These are phyloP conservation scores for Colletotrichum musae DNA, from an alignment of 2,329 filamentous ascomycete genomes.

Conservation along the genomic window DNA sequence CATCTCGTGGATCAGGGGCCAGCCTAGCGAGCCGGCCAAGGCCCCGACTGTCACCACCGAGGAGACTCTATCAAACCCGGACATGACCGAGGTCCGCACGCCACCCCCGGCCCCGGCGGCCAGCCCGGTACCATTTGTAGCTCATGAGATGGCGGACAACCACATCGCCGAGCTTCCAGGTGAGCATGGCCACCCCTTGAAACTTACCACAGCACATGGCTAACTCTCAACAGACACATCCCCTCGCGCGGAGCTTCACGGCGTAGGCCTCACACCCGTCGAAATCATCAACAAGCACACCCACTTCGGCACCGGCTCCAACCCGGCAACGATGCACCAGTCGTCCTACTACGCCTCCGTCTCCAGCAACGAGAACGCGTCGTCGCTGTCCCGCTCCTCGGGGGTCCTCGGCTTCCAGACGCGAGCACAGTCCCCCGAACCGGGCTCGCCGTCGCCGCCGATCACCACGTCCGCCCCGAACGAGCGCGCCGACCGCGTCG, in stretches of 20 bases:
- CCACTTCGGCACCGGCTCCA: constrained; percentile 45
- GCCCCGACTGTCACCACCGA: constrained; percentile 61
- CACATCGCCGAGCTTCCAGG: constrained; percentile 64
- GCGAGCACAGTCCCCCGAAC: constrained; percentile 37
- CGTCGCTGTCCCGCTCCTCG: constrained; percentile 40
- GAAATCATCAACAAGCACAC: constrained; percentile 57
- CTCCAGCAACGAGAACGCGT: constrained; percentile 41
- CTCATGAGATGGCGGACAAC: constrained; percentile 59
- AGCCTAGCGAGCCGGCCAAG: constrained; percentile 57
- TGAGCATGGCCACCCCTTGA: constrained; percentile 46
- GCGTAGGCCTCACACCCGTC: constrained; percentile 56
- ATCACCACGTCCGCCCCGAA: constrained; percentile 21
- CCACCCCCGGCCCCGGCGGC: constrained; percentile 36
- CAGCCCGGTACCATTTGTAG: constrained; percentile 33
- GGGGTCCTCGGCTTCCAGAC: constrained; percentile 33
- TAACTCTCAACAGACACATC: constrained; percentile 56
- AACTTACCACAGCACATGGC: rapidly evolving
- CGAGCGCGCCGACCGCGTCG: constrained; percentile 48
- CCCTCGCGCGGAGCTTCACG: constrained; percentile 60
- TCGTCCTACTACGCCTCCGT: constrained; percentile 47
- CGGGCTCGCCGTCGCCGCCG: constrained; percentile 16
- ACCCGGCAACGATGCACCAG: constrained; percentile 47
- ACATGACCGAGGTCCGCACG: constrained; percentile 54
- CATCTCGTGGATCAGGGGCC: constrained; percentile 66
- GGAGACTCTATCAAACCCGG: constrained; percentile 56